Percentiles rank a stretch among this genome's conserved stretches.
Evolutionary conservation across 139 green algal genomes (phyloP).

Genomic region (Haematococcus lacustris): DNA sequence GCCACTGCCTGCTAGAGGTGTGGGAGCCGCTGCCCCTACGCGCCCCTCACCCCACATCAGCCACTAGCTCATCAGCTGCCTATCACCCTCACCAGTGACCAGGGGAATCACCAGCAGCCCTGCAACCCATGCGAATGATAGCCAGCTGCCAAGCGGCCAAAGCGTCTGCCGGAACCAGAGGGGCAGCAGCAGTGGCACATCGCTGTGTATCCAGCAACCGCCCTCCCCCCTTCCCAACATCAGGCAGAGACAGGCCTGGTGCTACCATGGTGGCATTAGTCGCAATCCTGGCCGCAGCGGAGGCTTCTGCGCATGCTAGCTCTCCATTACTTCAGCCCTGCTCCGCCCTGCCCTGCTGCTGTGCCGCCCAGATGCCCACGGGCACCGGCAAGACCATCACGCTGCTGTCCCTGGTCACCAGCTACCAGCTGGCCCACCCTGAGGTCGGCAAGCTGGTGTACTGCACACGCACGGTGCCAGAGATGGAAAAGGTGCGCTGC

Average conservation of each 20-base stretch:
- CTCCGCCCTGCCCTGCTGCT: no score
- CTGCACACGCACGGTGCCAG: slow-evolving; percentile 97
- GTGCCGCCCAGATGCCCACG: slow-evolving; percentile 97
- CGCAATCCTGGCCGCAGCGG: no score
- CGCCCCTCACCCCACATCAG: neutral
- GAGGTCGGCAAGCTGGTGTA: slow-evolving; percentile 97
- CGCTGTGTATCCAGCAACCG: neutral
- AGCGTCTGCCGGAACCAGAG: neutral
- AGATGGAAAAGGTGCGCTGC: slow-evolving; percentile 96
- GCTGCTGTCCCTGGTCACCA: slow-evolving; percentile 94
- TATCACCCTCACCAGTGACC: neutral
- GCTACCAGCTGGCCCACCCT: slow-evolving; percentile 92
- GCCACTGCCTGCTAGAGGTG: slow-evolving; percentile 94
- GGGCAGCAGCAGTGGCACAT: neutral
- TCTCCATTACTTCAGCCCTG: no score
- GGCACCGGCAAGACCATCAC: slow-evolving; percentile 99
- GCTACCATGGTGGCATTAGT: no score
- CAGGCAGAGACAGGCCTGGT: no score
- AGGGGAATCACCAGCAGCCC: neutral
- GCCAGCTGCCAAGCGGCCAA: neutral
- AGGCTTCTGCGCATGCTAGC: no score
- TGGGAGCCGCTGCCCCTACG: neutral
- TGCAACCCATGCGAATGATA: no score
- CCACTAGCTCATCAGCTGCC: no score
- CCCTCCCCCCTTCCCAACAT: no score